phyloP scores from a whole-genome alignment of 1,284 basidiomycete genomes.

The Cryptococcus hybrid region DNA sequence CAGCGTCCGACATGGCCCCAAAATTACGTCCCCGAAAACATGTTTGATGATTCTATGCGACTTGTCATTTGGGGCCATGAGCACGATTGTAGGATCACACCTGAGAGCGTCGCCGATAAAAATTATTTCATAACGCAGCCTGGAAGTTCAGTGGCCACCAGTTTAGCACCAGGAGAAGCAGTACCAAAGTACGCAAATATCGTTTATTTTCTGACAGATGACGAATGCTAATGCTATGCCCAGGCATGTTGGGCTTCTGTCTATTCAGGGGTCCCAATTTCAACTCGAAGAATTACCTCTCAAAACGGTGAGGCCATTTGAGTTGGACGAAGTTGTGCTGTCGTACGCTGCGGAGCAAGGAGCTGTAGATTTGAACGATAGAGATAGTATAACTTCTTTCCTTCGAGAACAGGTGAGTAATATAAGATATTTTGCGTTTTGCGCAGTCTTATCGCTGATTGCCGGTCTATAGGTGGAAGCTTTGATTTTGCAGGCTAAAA shows the following conservation, averaged over 20 bases:
- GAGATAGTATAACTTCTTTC: conserved; percentile 75
- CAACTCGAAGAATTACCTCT: conserved; percentile 79
- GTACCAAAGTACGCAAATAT: conserved; percentile 68
- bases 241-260: conserved; percentile 83
- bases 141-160: conserved; percentile 92
- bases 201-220: neutral
- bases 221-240: neutral
- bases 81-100: conserved; percentile 91
- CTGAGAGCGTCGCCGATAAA: conserved; percentile 87
- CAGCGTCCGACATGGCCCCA: conserved; percentile 90
- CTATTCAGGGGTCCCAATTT: conserved; percentile 84
- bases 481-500: conserved; percentile 72
- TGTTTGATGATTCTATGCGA: conserved; percentile 94
- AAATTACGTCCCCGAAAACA: conserved; percentile 88
- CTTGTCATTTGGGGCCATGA: conserved; percentile 98
- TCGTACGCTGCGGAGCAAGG: conserved; percentile 68
- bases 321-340: conserved; percentile 80
- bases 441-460: neutral
- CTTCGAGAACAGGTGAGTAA: conserved; percentile 58
- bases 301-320: conserved; percentile 90
- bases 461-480: conserved; percentile 60
- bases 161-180: conserved; percentile 84
- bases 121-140: conserved; percentile 91
- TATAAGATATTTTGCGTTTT: conserved; percentile 49
- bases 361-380: conserved; percentile 70